Base-by-base conservation (phyloP, 108 stramenopile genomes). In the Poteriospumella lacustris region DNA sequence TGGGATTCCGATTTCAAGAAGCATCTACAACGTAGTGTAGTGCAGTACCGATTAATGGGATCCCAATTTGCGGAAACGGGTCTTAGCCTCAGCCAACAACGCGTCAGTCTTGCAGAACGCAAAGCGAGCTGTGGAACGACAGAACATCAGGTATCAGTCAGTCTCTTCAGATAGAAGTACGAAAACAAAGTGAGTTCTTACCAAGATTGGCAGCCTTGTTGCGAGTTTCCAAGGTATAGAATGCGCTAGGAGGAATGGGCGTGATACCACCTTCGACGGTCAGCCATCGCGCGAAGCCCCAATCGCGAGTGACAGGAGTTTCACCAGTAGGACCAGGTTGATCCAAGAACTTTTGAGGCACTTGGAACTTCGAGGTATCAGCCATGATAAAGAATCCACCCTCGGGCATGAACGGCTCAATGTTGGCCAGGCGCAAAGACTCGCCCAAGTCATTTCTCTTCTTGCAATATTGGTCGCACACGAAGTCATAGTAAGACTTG, bases 61-160 rank as follows among this genome's bases (percentile, higher is more conserved):
- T 24, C 60, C 60, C 60, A 64, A 24, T 5, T 19, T 33, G 3
- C 9, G 12, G 5, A 64, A 64, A 34, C 31, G 28, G 28, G 3
- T 33, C 36, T 64, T 64, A 34, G 95, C 95, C 38, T 85, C 90
- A 64, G 87, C 81, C 42, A 99, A 91, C 9, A 92, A 92, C 62
- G 93, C 92, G 76, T 96, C 95, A 19, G 85, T 90, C 82, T 97
- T 97, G 79, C 98, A 99, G 87, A 96, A 99, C 31, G 96, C 95
- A 47, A 99, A 91, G 28, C 98, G 91, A 33, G 95, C 90, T 73
- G 41, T n/a, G n/a, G 3, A 42, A 73, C 31, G 9, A 73, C 31
- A 24, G 28, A 73, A 73, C 28, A 73, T 42, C 28, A 42, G 36
- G 12, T 68, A 68, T 40, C 64, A 68, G 34, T 19, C 15, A 36